Conservation (phyloP, 2,329 filamentous ascomycete genomes). For the Clonostachys chloroleuca region DNA sequence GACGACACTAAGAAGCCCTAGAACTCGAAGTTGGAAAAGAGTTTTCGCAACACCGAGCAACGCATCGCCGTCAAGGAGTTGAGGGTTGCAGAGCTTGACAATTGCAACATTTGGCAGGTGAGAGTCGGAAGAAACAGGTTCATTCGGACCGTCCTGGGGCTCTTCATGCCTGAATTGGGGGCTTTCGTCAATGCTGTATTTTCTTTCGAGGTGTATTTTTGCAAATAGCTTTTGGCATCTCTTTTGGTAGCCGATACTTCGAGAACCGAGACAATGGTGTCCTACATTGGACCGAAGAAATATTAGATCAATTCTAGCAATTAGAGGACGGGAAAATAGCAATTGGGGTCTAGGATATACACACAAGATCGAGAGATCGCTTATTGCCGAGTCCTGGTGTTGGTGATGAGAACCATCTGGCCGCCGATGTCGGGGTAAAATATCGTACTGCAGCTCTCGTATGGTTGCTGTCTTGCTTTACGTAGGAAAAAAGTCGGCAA, state of each 20-base stretch:
- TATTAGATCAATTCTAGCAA: too few relatives aligned
- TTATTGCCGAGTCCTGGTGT: not conserved
- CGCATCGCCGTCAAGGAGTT: conserved; percentile 63
- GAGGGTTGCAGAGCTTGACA: conserved; percentile 75
- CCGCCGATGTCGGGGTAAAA: conserved; percentile 2
- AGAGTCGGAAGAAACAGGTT: not conserved
- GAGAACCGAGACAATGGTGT: conserved; percentile 82
- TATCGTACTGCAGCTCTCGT: not conserved
- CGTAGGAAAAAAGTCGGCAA: not conserved
- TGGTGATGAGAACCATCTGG: not conserved
- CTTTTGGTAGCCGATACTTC: conserved; percentile 88
- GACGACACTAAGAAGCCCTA: conserved; percentile 79
- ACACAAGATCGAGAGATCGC: not conserved
- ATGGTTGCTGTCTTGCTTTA: conserved; percentile 1
- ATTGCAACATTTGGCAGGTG: conserved; percentile 55
- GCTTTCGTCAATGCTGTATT: conserved; percentile 13
- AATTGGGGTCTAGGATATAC: too few relatives aligned
- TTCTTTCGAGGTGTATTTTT: conserved; percentile 61
- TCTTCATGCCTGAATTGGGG: conserved; percentile 1
- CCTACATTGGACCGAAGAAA: conserved; percentile 36
- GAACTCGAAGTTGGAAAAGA: conserved; percentile 72
- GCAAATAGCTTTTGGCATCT: conserved; percentile 87
- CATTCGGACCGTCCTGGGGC: not conserved
- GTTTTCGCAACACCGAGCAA: conserved; percentile 77
- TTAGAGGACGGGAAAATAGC: too few relatives aligned